These are phyloP conservation scores for Quercus variabilis DNA, from an alignment of 306 rosid species.

Conservation along the genomic window DNA sequence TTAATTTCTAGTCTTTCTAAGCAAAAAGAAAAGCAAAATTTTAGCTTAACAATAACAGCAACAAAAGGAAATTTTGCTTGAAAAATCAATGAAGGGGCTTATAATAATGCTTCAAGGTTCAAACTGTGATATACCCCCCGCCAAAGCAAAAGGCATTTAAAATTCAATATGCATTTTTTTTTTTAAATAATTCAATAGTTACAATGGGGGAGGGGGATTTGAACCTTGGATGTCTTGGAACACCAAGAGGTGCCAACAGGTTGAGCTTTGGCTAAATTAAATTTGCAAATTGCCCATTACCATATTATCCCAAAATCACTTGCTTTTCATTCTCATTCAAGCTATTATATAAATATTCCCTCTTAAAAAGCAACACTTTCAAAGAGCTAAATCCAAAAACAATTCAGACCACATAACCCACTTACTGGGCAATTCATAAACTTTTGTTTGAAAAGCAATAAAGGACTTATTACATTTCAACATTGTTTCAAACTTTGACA, in stretches of 20 bases:
- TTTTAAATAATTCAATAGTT: neutral
- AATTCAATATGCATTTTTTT: neutral
- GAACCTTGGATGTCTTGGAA: too few relatives aligned
- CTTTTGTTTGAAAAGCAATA: too few relatives aligned
- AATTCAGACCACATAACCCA: too few relatives aligned
- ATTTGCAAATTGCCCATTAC: too few relatives aligned
- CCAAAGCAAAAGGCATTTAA: neutral
- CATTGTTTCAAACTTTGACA: too few relatives aligned
- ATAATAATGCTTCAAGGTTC: neutral
- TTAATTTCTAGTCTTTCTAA: neutral
- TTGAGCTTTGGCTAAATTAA: too few relatives aligned
- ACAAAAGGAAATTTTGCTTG: neutral
- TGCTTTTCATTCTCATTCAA: neutral
- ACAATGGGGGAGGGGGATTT: too few relatives aligned
- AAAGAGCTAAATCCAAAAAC: neutral
- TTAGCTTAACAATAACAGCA: too few relatives aligned
- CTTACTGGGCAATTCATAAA: too few relatives aligned
- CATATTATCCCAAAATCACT: neutral
- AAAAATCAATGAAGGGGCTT: neutral
- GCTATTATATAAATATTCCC: neutral
- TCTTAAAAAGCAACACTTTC: neutral
- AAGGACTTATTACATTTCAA: too few relatives aligned
- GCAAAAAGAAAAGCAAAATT: neutral
- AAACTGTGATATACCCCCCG: neutral
- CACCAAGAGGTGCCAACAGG: too few relatives aligned